Conservation (phyloP, 2,329 filamentous ascomycete genomes). For the Apiospora kogelbergensis region DNA sequence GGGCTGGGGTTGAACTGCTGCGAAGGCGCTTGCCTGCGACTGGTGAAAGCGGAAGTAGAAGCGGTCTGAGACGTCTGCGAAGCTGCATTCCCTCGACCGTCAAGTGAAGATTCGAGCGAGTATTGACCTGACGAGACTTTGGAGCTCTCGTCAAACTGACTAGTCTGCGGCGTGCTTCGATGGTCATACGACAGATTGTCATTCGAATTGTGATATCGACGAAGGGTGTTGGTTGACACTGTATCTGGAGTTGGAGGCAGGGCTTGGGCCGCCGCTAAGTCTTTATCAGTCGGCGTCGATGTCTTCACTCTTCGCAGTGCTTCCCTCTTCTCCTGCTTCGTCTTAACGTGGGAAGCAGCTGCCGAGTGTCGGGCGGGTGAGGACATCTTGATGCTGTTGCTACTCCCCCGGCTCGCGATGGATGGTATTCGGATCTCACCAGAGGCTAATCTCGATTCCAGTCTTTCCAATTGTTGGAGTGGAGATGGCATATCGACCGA, state of each 20-base stretch:
- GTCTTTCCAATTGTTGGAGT: conserved; percentile 49
- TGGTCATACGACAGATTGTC: conserved; percentile 34
- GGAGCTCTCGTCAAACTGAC: background rate
- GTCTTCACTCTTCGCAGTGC: conserved; percentile 50
- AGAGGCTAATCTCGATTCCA: conserved; percentile 30
- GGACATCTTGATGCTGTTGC: conserved; percentile 15
- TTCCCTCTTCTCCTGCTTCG: conserved; percentile 48
- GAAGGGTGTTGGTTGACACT: conserved; percentile 55
- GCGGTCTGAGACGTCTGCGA: conserved; percentile 24
- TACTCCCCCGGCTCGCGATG: background rate
- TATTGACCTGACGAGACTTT: background rate
- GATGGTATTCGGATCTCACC: conserved; percentile 19
- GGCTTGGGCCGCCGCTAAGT: conserved; percentile 40
- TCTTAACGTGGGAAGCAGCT: conserved; percentile 17
- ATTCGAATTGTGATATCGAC: conserved; percentile 49
- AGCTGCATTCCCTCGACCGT: conserved; percentile 13
- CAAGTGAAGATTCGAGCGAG: background rate
- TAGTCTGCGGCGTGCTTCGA: conserved; percentile 1
- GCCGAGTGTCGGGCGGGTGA: conserved; percentile 15
- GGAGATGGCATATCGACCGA: conserved; percentile 48
- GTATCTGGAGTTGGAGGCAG: conserved; percentile 62
- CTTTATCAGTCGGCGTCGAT: conserved; percentile 40
- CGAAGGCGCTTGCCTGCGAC: conserved; percentile 13
- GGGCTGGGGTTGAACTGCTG: background rate
- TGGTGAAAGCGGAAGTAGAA: conserved; percentile 18